Conservation (phyloP, 2,329 filamentous ascomycete species). For the Neonectria ditissima region DNA sequence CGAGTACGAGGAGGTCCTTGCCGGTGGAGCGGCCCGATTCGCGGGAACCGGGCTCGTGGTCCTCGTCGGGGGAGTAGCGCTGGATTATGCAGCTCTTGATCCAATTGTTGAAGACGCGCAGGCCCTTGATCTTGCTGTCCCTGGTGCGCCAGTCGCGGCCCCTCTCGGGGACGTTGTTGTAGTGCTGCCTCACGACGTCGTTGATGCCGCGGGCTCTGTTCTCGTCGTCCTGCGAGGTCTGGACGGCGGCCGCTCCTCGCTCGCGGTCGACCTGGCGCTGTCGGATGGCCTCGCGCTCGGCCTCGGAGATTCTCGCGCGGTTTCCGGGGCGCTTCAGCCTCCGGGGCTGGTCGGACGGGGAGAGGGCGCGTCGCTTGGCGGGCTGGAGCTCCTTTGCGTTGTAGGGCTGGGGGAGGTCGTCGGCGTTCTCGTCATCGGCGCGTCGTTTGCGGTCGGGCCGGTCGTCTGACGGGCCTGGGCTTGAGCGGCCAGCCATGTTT, state of each 20-base stretch:
- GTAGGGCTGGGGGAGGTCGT: constrained; percentile 69
- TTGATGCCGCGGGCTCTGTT: constrained; percentile 68
- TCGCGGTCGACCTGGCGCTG: constrained; percentile 71
- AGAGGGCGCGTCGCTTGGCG: constrained; percentile 69
- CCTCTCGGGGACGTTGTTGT: constrained; percentile 94
- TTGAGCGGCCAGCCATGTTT: constrained; percentile 36
- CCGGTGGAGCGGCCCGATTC: constrained; percentile 63
- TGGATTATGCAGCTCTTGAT: constrained; percentile 98
- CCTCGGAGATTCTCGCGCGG: constrained; percentile 73
- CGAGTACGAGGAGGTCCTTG: constrained; percentile 82
- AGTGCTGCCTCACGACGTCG: constrained; percentile 91
- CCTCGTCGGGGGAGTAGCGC: constrained; percentile 89
- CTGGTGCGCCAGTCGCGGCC: constrained; percentile 95
- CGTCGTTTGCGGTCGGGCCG: constrained; percentile 47
- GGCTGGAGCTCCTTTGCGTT: constrained; percentile 69
- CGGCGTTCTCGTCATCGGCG: constrained; percentile 49
- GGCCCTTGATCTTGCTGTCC: constrained; percentile 93
- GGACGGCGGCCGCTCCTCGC: constrained; percentile 53
- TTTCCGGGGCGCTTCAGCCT: constrained; percentile 77
- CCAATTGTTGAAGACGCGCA: constrained; percentile 98
- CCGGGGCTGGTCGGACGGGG: constrained; percentile 67
- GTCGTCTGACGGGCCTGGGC: constrained; percentile 29
- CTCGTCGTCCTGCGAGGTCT: constrained; percentile 52
- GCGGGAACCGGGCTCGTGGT: constrained; percentile 72
- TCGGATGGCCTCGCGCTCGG: constrained; percentile 75